Evolutionary conservation across 306 rosid species (phyloP).

Genomic region (Gastrolobium villosum): DNA sequence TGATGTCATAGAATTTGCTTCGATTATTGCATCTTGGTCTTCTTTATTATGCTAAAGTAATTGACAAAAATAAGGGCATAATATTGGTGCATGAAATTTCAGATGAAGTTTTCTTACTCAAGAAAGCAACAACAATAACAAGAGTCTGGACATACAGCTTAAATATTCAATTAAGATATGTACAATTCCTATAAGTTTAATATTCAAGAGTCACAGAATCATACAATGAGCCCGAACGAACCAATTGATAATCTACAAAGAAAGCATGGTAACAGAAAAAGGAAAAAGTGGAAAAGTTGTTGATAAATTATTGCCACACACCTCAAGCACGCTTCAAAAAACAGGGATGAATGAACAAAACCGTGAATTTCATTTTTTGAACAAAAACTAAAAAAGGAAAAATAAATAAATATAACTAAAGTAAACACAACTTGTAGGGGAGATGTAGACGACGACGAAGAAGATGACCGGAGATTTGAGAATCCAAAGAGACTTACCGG

Average conservation of each 20-base stretch:
- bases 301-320: conserved; percentile 48
- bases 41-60: neutral
- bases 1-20: neutral
- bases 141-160: neutral
- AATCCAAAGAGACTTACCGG: too few relatives aligned
- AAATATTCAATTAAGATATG: conserved; percentile 9
- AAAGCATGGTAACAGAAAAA: neutral
- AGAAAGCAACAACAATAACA: neutral
- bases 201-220: neutral
- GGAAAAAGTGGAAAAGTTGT: neutral
- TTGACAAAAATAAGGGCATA: neutral
- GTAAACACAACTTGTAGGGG: too few relatives aligned
- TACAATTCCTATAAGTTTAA: neutral
- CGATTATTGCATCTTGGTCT: neutral
- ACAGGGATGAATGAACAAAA: conserved; percentile 54
- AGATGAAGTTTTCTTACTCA: too few relatives aligned
- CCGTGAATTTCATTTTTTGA: conserved; percentile 10
- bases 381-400: too few relatives aligned
- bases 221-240: neutral
- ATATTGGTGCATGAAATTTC: neutral
- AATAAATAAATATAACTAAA: too few relatives aligned
- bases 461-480: too few relatives aligned
- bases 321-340: conserved; percentile 95
- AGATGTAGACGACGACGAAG: too few relatives aligned
- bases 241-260: neutral